Evolutionary conservation across 441 rosid genomes (phyloP).

Genomic region (Raphanus hybrid): DNA sequence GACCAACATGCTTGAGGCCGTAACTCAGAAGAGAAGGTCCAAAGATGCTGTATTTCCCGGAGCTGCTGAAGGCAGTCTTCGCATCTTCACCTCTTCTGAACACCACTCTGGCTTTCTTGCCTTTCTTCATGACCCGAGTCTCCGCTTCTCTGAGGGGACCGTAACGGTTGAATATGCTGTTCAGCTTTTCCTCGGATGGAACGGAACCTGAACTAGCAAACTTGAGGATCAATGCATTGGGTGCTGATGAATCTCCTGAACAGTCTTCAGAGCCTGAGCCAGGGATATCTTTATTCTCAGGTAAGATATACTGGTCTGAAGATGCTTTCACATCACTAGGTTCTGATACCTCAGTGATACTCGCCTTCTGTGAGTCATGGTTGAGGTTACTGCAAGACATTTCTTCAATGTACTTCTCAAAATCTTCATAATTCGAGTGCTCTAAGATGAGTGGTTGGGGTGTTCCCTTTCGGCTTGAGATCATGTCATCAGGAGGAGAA

Average conservation of each 20-base stretch:
- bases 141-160: slow-evolving; percentile 57
- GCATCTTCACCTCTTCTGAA: slow-evolving; percentile 66
- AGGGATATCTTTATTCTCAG: slow-evolving; percentile 3
- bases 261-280: slow-evolving; percentile 11
- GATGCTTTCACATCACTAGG: slow-evolving; percentile 8
- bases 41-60: slow-evolving; percentile 71
- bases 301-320: not conserved
- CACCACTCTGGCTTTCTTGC: slow-evolving; percentile 67
- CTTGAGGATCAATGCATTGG: slow-evolving; percentile 62
- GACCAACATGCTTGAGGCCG: slow-evolving; percentile 58
- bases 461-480: not conserved
- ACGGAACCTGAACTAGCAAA: slow-evolving; percentile 55
- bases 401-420: slow-evolving; percentile 5
- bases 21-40: slow-evolving; percentile 82
- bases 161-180: slow-evolving; percentile 62
- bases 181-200: slow-evolving; percentile 59
- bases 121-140: slow-evolving; percentile 61
- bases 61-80: slow-evolving; percentile 74
- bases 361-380: slow-evolving; percentile 8
- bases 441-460: slow-evolving; percentile 9
- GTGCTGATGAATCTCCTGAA: slow-evolving; percentile 27
- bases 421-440: slow-evolving; percentile 18
- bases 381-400: not conserved
- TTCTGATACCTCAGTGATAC: not conserved
- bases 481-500: slow-evolving; percentile 31